phyloP scores from a whole-genome alignment of 345 rosid genomes.

The Mangifera indica region DNA sequence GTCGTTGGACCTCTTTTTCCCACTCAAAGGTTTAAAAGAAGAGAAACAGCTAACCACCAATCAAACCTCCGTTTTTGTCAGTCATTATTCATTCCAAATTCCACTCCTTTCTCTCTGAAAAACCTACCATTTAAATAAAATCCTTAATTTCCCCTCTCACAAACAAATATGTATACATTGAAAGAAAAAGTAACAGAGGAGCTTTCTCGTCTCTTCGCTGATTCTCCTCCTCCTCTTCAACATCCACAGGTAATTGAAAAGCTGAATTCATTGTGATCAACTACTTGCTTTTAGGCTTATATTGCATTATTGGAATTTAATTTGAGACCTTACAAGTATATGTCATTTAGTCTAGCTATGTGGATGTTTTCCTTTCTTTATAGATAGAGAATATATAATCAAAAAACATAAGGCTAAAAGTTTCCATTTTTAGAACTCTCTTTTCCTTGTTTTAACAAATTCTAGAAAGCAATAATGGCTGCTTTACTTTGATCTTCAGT shows the following conservation, averaged over 20 bases:
- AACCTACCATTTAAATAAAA: too few species aligned
- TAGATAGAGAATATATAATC: neutral
- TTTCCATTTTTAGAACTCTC: neutral
- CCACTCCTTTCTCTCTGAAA: neutral
- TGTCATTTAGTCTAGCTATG: neutral
- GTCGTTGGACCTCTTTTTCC: too few species aligned
- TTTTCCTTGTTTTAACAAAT: neutral
- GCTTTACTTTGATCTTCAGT: neutral
- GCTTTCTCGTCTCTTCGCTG: conserved; percentile 66
- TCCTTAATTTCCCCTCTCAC: too few species aligned
- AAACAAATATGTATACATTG: conserved; percentile 48
- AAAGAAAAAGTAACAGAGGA: conserved; percentile 71
- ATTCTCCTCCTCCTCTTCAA: conserved; percentile 44
- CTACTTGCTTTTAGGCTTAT: neutral
- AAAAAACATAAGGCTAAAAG: neutral
- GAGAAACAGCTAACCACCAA: too few species aligned
- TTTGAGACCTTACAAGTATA: neutral
- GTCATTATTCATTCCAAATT: neutral
- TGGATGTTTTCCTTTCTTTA: neutral
- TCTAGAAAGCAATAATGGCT: neutral
- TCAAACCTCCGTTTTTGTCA: too few species aligned
- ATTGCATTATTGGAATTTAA: neutral
- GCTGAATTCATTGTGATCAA: neutral
- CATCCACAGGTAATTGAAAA: conserved; percentile 42
- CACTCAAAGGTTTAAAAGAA: too few species aligned